phyloP scores from a whole-genome alignment of 2,329 filamentous ascomycete genomes.

The Aureobasidium sp. region DNA sequence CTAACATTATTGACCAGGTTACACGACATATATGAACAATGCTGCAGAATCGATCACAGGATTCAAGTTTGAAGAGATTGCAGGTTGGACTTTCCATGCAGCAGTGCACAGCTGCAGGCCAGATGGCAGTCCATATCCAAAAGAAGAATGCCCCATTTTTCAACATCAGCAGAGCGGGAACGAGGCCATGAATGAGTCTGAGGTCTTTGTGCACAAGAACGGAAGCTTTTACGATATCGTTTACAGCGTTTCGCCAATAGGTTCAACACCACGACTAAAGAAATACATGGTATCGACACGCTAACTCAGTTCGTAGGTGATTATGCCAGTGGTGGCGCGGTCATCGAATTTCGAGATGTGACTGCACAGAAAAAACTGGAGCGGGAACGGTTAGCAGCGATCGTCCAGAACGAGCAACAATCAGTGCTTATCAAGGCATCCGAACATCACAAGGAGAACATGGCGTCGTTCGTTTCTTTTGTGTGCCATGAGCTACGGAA shows the following conservation, averaged over 20 bases:
- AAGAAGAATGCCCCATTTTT: conserved; percentile 15
- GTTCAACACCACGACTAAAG: no score
- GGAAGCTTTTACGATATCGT: conserved; percentile 16
- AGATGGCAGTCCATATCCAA: conserved; percentile 15
- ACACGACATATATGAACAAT: conserved; percentile 14
- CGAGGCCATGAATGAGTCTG: conserved; percentile 10
- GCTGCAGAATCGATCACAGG: conserved; percentile 16
- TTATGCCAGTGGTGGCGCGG: conserved; percentile 14
- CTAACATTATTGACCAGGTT: not conserved
- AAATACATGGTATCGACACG: no score
- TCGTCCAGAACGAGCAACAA: conserved; percentile 16
- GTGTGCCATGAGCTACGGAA: conserved; percentile 17
- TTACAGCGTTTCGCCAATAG: conserved; percentile 15
- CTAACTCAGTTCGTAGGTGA: not conserved
- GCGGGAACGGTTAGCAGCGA: conserved; percentile 12
- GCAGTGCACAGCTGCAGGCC: conserved; percentile 13
- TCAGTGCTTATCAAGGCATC: conserved; percentile 14
- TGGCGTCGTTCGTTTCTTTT: conserved; percentile 17
- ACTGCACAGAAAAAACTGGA: conserved; percentile 12
- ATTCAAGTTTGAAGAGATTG: conserved; percentile 15
- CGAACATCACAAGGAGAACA: conserved; percentile 14
- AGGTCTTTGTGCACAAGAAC: conserved; percentile 17
- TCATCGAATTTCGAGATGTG: conserved; percentile 17
- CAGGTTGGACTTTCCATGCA: conserved; percentile 16
- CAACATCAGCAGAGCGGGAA: conserved; percentile 13